phyloP scores from a whole-genome alignment of 2,329 filamentous ascomycete species.

The Colletotrichum lindemuthianum region DNA sequence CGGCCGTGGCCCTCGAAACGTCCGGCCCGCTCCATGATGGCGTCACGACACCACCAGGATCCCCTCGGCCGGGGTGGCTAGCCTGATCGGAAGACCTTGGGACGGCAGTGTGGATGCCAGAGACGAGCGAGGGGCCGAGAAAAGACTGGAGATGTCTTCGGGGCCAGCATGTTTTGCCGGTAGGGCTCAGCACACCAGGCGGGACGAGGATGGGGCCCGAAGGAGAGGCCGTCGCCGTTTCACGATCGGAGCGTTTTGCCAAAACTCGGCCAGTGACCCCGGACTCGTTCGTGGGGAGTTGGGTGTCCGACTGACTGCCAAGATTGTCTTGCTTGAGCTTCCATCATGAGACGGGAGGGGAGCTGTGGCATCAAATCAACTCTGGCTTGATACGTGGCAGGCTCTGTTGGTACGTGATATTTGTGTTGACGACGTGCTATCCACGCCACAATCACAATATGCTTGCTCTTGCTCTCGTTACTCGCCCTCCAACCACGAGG shows the following conservation, averaged over 20 bases:
- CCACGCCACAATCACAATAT: too few species aligned
- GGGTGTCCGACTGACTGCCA: background rate
- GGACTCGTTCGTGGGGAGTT: slow-evolving; percentile 9
- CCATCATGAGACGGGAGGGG: slow-evolving; percentile 18
- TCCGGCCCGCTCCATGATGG: slow-evolving; percentile 25
- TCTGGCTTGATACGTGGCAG: background rate
- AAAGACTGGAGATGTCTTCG: background rate
- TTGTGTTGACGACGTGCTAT: background rate
- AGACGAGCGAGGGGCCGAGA: background rate
- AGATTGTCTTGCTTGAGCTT: background rate
- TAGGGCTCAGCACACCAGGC: background rate
- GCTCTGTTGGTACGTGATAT: background rate
- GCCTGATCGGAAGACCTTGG: background rate
- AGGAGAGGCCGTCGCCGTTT: background rate
- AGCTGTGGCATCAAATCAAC: background rate
- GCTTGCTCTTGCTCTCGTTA: too few species aligned
- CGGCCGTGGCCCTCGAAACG: slow-evolving; percentile 4
- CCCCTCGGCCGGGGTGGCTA: slow-evolving; percentile 10
- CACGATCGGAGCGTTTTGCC: slow-evolving; percentile 1
- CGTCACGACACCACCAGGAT: background rate
- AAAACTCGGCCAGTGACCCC: slow-evolving; percentile 3
- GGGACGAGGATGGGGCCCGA: background rate
- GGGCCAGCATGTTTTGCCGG: background rate
- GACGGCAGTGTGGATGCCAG: slow-evolving; percentile 6
- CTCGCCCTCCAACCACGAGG: too few species aligned